These are phyloP conservation scores for Gonapodya prolifera DNA, from an alignment of 192 early-diverging fungal species.

Conservation along the genomic window DNA sequence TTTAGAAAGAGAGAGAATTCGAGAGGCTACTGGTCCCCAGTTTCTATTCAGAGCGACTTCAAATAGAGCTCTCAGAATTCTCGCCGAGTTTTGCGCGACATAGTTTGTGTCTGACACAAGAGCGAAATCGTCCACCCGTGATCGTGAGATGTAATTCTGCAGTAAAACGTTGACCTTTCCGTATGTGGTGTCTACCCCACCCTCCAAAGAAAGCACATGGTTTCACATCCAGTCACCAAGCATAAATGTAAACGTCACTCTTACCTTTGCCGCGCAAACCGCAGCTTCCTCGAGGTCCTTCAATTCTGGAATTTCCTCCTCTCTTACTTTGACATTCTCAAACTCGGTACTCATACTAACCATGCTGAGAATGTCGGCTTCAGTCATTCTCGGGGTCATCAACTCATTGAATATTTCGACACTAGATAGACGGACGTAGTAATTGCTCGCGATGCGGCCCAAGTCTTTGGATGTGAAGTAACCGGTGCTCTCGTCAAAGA, in stretches of 20 bases:
- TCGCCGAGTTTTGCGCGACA: constrained; percentile 85
- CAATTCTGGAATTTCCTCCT: constrained; percentile 77
- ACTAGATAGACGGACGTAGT: constrained; percentile 78
- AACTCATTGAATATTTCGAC: constrained; percentile 76
- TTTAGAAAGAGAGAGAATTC: constrained; percentile 73
- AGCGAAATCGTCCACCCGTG: constrained; percentile 79
- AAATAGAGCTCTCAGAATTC: constrained; percentile 89
- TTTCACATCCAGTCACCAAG: background rate
- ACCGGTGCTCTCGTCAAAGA: constrained; percentile 68
- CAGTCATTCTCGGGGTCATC: constrained; percentile 82
- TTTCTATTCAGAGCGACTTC: constrained; percentile 83
- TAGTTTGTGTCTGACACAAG: constrained; percentile 87
- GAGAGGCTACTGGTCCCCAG: constrained; percentile 72
- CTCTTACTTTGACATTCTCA: constrained; percentile 81
- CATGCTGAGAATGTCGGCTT: constrained; percentile 84
- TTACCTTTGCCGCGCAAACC: constrained; percentile 76
- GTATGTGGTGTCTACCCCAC: constrained; percentile 62
- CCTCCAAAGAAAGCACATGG: constrained; percentile 23
- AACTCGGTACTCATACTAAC: constrained; percentile 87
- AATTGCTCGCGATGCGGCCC: constrained; percentile 84
- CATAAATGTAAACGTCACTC: constrained; percentile 6
- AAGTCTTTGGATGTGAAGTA: constrained; percentile 81
- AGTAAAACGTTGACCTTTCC: constrained; percentile 93
- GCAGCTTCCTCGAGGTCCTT: constrained; percentile 53
- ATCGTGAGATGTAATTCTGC: constrained; percentile 72